Percentiles rank a stretch among this genome's conserved stretches.
Evolutionary conservation across 1,139 yeast genomes (phyloP).

Genomic region (Hansenula sp.): DNA sequence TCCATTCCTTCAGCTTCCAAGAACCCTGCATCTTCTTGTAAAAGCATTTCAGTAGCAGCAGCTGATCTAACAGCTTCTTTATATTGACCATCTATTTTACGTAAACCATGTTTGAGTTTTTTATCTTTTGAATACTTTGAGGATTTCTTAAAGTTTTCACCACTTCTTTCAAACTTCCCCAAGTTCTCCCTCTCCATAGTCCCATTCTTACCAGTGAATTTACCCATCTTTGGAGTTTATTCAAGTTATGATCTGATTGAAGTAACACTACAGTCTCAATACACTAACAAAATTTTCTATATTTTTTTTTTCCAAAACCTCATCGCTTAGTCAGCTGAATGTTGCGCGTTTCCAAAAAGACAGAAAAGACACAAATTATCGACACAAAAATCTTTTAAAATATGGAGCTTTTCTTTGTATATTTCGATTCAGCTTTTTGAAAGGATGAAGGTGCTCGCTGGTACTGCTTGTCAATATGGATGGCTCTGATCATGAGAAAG

Average conservation of each 20-base stretch:
- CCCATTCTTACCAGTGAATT: slow-evolving; percentile 16
- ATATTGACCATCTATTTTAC: slow-evolving; percentile 66
- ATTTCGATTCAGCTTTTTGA: too few species aligned
- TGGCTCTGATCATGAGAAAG: background rate
- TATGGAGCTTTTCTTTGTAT: background rate
- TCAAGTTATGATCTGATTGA: background rate
- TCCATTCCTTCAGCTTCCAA: slow-evolving; percentile 95
- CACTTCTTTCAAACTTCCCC: slow-evolving; percentile 25
- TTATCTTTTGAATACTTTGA: slow-evolving; percentile 40
- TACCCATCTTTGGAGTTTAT: slow-evolving; percentile 11
- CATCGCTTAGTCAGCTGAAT: slow-evolving; percentile 1
- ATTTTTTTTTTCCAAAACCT: background rate
- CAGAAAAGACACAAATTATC: too few species aligned
- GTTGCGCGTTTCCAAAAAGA: too few species aligned
- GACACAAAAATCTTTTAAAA: too few species aligned
- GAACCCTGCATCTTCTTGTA: slow-evolving; percentile 80
- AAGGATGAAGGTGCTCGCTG: too few species aligned
- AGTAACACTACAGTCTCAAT: background rate
- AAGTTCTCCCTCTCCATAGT: slow-evolving; percentile 21
- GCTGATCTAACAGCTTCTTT: slow-evolving; percentile 77
- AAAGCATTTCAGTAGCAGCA: slow-evolving; percentile 77
- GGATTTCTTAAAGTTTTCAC: slow-evolving; percentile 12
- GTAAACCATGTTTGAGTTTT: slow-evolving; percentile 60
- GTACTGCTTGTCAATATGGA: too few species aligned
- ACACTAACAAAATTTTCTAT: background rate